A percentile compares a stretch with the other conserved stretches of the same genome.
Evolutionary conservation across 306 rosid species (phyloP).

Genomic region (Fragaria iinumae): DNA sequence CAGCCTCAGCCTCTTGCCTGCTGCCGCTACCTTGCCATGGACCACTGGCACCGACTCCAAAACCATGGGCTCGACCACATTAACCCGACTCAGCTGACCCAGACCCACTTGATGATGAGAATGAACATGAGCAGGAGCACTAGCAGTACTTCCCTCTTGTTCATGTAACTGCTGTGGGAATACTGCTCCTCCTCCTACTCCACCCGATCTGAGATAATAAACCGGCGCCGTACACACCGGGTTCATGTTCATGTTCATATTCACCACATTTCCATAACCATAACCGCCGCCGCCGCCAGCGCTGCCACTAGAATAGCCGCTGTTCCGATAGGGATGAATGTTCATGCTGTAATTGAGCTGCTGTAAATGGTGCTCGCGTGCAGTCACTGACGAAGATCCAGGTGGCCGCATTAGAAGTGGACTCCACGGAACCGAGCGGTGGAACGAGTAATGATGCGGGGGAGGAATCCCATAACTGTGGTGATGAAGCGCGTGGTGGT

Average conservation of each 20-base stretch:
- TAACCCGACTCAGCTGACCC: conserved; percentile 11
- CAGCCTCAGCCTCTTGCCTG: conserved; percentile 42
- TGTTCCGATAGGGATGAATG: conserved; percentile 16
- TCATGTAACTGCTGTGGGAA: background rate
- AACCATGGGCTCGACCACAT: conserved; percentile 27
- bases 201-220: conserved; percentile 26
- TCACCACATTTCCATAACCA: conserved; percentile 27
- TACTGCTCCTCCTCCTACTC: background rate
- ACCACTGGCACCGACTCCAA: conserved; percentile 41
- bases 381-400: background rate
- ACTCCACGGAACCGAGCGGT: conserved; percentile 33
- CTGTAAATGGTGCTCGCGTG: conserved; percentile 33
- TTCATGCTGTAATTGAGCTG: conserved; percentile 19
- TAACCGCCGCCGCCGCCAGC: background rate
- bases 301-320: background rate
- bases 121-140: background rate
- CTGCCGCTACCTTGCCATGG: conserved; percentile 34
- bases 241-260: background rate
- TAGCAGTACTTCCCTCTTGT: background rate
- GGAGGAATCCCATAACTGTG: background rate
- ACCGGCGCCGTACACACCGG: conserved; percentile 14
- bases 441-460: conserved; percentile 23
- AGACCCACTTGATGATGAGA: conserved; percentile 6
- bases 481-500: conserved; percentile 16
- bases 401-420: conserved; percentile 40